phyloP scores from a whole-genome alignment of 441 rosid genomes.

The Flueggea neowawraea region DNA sequence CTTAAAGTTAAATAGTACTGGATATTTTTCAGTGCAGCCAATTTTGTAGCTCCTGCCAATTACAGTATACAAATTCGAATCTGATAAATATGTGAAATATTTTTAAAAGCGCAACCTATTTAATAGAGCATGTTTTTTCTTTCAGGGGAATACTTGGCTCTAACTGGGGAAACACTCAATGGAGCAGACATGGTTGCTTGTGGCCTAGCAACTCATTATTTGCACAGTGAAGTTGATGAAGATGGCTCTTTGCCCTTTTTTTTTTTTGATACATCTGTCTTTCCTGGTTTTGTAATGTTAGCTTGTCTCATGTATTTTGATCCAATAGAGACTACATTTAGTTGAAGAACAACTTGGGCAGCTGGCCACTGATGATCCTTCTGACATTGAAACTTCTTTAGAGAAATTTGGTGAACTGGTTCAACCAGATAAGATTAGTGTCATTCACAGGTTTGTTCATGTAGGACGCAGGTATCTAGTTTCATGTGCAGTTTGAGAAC shows the following conservation, averaged over 20 bases:
- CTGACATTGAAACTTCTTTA: constrained; percentile 62
- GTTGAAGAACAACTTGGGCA: constrained; percentile 67
- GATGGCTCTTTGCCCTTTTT: constrained; percentile 6
- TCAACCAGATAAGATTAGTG: constrained; percentile 66
- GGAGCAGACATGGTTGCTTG: constrained; percentile 87
- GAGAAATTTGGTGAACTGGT: constrained; percentile 58
- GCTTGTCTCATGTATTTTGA: constrained; percentile 8
- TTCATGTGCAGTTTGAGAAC: neutral
- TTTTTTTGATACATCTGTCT: constrained; percentile 9
- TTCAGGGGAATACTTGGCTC: constrained; percentile 91
- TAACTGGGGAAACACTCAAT: constrained; percentile 76
- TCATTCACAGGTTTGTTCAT: constrained; percentile 61
- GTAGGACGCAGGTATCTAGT: neutral
- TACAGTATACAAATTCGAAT: too few relatives aligned
- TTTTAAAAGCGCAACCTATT: too few relatives aligned
- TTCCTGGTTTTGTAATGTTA: constrained; percentile 12
- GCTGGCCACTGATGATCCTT: constrained; percentile 82
- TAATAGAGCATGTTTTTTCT: neutral
- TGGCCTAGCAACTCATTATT: constrained; percentile 86
- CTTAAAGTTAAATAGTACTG: too few relatives aligned
- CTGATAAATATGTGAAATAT: too few relatives aligned
- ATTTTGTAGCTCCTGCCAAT: too few relatives aligned
- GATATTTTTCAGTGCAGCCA: too few relatives aligned
- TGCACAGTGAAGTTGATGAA: constrained; percentile 46
- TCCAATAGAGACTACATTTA: constrained; percentile 52